phyloP scores from a whole-genome alignment of 2,329 filamentous ascomycete species.

The Rutstroemia sp. region DNA sequence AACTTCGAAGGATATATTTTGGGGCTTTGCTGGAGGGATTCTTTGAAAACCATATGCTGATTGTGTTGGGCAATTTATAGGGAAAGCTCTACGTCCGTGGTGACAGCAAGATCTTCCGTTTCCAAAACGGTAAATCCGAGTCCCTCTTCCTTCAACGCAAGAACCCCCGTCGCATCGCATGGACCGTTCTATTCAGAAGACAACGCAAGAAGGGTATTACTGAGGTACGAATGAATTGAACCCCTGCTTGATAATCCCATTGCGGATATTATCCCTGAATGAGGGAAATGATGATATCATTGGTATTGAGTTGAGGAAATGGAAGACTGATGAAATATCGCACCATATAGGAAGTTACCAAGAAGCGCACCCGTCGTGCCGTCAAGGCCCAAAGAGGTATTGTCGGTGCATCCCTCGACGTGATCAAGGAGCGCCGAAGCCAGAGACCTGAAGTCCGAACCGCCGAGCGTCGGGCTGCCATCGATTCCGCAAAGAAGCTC shows the following conservation, averaged over 20 bases:
- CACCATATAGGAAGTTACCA: constrained; percentile 81
- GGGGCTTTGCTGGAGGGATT: neutral
- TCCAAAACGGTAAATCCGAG: constrained; percentile 99
- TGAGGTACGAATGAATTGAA: constrained; percentile 65
- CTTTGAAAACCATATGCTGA: constrained; percentile 19
- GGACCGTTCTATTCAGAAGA: constrained; percentile 96
- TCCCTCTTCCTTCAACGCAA: constrained; percentile 99
- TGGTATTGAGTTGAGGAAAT: neutral
- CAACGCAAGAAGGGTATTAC: constrained; percentile 99
- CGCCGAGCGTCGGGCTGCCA: constrained; percentile 81
- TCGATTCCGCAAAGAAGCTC: constrained; percentile 99
- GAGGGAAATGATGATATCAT: neutral
- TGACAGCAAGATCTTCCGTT: constrained; percentile 99
- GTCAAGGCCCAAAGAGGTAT: constrained; percentile 99
- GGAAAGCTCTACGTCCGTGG: constrained; percentile 99
- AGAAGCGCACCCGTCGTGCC: constrained; percentile 97
- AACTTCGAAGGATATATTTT: neutral
- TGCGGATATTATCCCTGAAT: neutral
- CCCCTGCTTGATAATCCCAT: neutral
- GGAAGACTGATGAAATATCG: neutral
- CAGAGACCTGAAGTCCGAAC: constrained; percentile 93
- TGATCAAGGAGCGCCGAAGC: constrained; percentile 97
- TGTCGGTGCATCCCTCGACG: constrained; percentile 97
- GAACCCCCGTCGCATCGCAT: constrained; percentile 99
- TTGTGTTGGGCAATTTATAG: constrained; percentile 41